Base-by-base conservation (phyloP, 2,329 filamentous ascomycete genomes). In the Alternaria brassicae region DNA sequence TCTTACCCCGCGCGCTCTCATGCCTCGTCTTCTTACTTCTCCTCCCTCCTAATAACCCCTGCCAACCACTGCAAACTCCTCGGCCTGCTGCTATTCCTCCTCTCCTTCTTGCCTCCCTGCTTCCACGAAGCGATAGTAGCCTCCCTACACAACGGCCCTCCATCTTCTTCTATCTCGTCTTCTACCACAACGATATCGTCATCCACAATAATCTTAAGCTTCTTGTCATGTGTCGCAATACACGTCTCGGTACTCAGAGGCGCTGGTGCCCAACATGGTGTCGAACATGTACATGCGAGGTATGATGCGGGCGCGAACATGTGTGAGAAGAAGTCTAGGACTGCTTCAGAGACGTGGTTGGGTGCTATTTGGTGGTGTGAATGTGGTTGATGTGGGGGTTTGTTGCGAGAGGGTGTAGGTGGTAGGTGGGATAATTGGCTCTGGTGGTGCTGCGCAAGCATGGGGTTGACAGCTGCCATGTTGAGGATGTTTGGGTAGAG, bases 111-210 rank as follows among this genome's bases (percentile, higher is more conserved):
- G 15, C 19, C 15, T 39, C 23, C 40, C 7, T 28, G 44, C 51
- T 69, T 71, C 69, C 66, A 69, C 28, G 30, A 58, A 32, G 60
- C 67, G 41, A 73, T 67, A 15, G 57, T 63, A 8, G 57, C 60
- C 50, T 73, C 70, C 37, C 70, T 57, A 44, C 67, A 68, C 3
- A 72, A 13, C 3, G 72, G 65, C 6, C 58, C 65, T 2, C 70
- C 71, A 37, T 72, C 68, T 37, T 59, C 57, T 5, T 56, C 60
- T 6, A n/a, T n/a, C n/a, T 34, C 28, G 2, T 32, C 57, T 6
- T 67, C 60, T 1, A 64, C 8, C 6, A 66, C 39, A 13, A 65
- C 58, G 1, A 54, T 58, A 2, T 64, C 65, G 17, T 63, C 65
- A 30, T 66, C 62, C 2, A 65, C 61, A n/a, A 61, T 50, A 13